Percentiles rank a stretch among this genome's conserved stretches.
phyloP scores from a whole-genome alignment of 164 flowering plant genomes.

The Cinnamomum micranthum region DNA sequence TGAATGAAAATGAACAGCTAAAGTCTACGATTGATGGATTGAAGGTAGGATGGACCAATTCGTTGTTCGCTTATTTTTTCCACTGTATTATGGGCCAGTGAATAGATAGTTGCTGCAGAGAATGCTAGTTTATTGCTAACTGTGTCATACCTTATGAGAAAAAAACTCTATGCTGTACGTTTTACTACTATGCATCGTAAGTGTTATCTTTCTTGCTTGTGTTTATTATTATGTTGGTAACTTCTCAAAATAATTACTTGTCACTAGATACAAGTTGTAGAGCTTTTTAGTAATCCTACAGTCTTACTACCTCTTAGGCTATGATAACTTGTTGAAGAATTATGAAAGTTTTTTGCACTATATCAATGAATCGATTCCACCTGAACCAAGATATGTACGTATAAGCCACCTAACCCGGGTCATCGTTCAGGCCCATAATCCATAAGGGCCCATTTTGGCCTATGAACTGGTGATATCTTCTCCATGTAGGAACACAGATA shows the following conservation, averaged over 20 bases:
- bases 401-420: no score
- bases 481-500: no score
- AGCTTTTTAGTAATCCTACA: no score
- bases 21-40: slow-evolving; percentile 64
- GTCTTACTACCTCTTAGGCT: no score
- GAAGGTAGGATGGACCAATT: slow-evolving; percentile 45
- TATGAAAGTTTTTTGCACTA: no score
- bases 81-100: not conserved
- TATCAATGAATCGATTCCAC: no score
- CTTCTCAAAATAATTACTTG: not conserved
- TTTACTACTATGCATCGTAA: not conserved
- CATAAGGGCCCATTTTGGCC: no score
- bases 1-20: slow-evolving; percentile 93
- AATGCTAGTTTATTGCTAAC: not conserved
- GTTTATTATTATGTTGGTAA: not conserved
- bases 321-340: no score
- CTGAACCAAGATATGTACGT: no score
- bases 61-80: not conserved
- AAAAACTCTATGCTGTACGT: not conserved
- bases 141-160: not conserved
- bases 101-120: slow-evolving; percentile 3
- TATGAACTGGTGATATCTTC: no score
- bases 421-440: no score
- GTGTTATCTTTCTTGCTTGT: not conserved
- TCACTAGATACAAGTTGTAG: no score